Conservation (phyloP, 371 early-diverging fungal species). For the Zancudomyces culisetae region DNA sequence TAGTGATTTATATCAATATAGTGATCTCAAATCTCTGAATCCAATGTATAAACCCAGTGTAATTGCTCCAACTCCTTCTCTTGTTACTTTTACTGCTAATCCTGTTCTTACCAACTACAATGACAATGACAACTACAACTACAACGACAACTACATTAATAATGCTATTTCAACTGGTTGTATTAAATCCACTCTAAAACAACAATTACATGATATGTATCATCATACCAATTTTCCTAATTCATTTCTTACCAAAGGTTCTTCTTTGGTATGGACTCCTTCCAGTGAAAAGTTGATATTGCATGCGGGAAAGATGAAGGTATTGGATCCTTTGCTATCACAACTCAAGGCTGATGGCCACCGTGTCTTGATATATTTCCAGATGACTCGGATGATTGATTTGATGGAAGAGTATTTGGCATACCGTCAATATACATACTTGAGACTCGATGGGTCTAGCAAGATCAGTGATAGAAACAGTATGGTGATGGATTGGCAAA, state of each 20-base stretch:
- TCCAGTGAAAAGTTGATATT: slow-evolving; percentile 64
- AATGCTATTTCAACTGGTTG: no score
- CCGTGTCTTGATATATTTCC: slow-evolving; percentile 92
- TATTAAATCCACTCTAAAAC: no score
- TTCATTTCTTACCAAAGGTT: slow-evolving; percentile 19
- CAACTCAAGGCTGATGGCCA: slow-evolving; percentile 82
- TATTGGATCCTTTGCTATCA: slow-evolving; percentile 69
- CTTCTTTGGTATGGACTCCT: slow-evolving; percentile 28
- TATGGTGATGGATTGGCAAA: slow-evolving; percentile 86
- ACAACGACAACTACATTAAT: no score
- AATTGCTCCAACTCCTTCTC: no score
- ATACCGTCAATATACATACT: slow-evolving; percentile 73
- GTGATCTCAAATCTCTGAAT: no score
- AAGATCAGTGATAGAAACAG: slow-evolving; percentile 81
- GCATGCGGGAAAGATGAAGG: slow-evolving; percentile 88
- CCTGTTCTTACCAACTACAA: no score
- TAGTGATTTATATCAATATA: no score
- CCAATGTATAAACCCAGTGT: no score
- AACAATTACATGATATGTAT: no score
- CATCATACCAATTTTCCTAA: no score
- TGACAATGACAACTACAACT: no score
- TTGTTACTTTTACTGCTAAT: no score
- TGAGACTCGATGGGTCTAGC: slow-evolving; percentile 90
- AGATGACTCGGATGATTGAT: slow-evolving; percentile 98
- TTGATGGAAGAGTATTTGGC: slow-evolving; percentile 87